Percentiles rank a stretch among this genome's conserved stretches.
phyloP scores from a whole-genome alignment of 2,329 filamentous ascomycete species.

The Beauveria pseudobassiana region DNA sequence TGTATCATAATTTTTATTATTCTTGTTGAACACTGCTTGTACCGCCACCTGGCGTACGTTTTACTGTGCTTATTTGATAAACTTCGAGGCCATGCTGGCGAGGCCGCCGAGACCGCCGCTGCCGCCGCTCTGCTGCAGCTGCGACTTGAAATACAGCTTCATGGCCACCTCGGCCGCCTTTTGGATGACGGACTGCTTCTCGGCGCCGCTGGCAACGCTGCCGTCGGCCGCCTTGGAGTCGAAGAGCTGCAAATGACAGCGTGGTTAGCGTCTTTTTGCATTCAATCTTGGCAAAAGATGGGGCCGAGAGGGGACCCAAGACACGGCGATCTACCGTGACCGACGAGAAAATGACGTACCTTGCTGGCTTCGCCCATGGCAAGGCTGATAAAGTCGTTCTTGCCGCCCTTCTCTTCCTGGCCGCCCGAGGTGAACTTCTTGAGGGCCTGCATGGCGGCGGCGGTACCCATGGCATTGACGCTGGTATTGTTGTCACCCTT shows the following conservation, averaged over 20 bases:
- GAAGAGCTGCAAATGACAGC: conserved; percentile 39
- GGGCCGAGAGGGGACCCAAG: not conserved
- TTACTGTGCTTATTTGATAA: conserved; percentile 25
- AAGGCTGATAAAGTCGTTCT: conserved; percentile 75
- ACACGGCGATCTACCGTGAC: too few species aligned
- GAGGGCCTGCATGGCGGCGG: conserved; percentile 74
- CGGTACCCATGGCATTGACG: conserved; percentile 52
- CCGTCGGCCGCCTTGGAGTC: conserved; percentile 49
- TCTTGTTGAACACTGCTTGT: not conserved
- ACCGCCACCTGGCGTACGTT: not conserved
- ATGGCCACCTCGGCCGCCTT: conserved; percentile 78
- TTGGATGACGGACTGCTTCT: conserved; percentile 74
- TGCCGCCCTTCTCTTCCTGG: conserved; percentile 46
- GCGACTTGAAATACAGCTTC: conserved; percentile 83
- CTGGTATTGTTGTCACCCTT: conserved; percentile 39
- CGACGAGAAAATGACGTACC: conserved; percentile 29
- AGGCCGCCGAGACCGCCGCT: conserved; percentile 27
- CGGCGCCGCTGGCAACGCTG: conserved; percentile 48
- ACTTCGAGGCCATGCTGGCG: conserved; percentile 40
- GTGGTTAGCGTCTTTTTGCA: not conserved
- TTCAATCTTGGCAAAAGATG: not conserved
- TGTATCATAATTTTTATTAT: not conserved
- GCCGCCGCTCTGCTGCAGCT: conserved; percentile 39
- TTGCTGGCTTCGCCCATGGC: conserved; percentile 85
- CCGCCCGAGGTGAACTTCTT: conserved; percentile 65